Conservation (phyloP, 2,329 filamentous ascomycete genomes). For the Aspergillus cejpii region DNA sequence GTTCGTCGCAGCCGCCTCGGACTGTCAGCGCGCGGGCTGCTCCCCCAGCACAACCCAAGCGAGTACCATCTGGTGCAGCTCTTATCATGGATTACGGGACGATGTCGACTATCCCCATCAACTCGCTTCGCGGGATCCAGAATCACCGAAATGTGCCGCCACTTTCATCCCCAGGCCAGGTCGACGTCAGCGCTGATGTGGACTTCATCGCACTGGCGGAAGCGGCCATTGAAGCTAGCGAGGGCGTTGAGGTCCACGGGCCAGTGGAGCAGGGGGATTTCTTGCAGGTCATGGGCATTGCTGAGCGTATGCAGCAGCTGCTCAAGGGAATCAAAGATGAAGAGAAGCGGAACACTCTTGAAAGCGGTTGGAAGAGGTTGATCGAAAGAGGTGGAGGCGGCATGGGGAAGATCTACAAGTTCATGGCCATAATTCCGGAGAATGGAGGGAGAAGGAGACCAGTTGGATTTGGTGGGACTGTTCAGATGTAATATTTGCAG, state of each 20-base stretch:
- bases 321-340: slow-evolving; percentile 46
- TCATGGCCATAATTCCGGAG: slow-evolving; percentile 80
- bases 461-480: slow-evolving; percentile 80
- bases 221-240: slow-evolving; percentile 65
- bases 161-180: slow-evolving; percentile 69
- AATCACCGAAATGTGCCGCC: slow-evolving; percentile 70
- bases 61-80: slow-evolving; percentile 68
- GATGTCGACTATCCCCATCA: slow-evolving; percentile 67
- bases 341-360: slow-evolving; percentile 55
- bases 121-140: slow-evolving; percentile 84
- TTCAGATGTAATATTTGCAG: slow-evolving; percentile 16
- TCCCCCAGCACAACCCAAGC: slow-evolving; percentile 46
- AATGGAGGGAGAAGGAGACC: slow-evolving; percentile 66
- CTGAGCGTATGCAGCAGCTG: slow-evolving; percentile 65
- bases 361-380: slow-evolving; percentile 70
- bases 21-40: slow-evolving; percentile 16
- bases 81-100: slow-evolving; percentile 96
- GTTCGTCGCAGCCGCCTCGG: slow-evolving; percentile 41
- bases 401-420: slow-evolving; percentile 95
- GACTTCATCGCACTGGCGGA: slow-evolving; percentile 87
- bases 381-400: slow-evolving; percentile 75
- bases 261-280: slow-evolving; percentile 82
- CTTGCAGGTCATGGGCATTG: slow-evolving; percentile 72
- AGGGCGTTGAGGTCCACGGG: slow-evolving; percentile 83
- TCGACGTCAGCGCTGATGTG: slow-evolving; percentile 87